These are phyloP conservation scores for Fusarium multiceps DNA, from an alignment of 2,329 filamentous ascomycete genomes.

Conservation along the genomic window DNA sequence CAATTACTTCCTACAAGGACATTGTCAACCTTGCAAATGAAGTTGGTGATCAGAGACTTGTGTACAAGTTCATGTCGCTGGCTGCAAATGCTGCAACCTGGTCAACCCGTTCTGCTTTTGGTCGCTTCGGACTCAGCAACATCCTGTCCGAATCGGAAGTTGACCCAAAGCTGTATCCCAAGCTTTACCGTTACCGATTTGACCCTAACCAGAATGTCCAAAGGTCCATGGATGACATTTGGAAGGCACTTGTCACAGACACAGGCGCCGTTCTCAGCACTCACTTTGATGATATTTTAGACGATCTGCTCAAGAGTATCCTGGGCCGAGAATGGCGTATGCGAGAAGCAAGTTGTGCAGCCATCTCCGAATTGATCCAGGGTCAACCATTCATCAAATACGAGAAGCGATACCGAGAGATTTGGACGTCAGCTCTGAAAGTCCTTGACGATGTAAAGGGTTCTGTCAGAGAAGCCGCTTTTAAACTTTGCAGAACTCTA, in stretches of 20 bases:
- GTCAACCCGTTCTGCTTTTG: conserved; percentile 97
- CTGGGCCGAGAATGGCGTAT: conserved; percentile 93
- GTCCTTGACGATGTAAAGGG: conserved; percentile 97
- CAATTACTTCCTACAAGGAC: conserved; percentile 96
- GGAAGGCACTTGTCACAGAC: conserved; percentile 95
- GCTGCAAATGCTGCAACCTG: conserved; percentile 96
- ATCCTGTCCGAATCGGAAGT: conserved; percentile 89
- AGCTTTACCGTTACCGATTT: conserved; percentile 93
- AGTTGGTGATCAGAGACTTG: conserved; percentile 93
- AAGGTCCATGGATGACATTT: conserved; percentile 96
- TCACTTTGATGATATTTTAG: conserved; percentile 90
- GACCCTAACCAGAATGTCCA: conserved; percentile 95
- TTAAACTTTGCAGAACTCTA: conserved; percentile 83
- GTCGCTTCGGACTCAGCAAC: conserved; percentile 89
- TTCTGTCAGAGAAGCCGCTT: conserved; percentile 83
- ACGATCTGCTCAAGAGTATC: conserved; percentile 86
- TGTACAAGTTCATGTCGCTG: conserved; percentile 98
- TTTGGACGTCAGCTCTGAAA: conserved; percentile 88
- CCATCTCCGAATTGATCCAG: conserved; percentile 87
- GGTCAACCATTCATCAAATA: conserved; percentile 82
- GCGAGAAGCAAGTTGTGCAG: conserved; percentile 90
- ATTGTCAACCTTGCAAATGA: conserved; percentile 96
- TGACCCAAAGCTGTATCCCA: conserved; percentile 94
- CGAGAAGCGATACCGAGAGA: conserved; percentile 83
- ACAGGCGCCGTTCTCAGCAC: conserved; percentile 78